Base-by-base conservation (phyloP, 2,329 filamentous ascomycete genomes). In the Clonostachys byssicola region DNA sequence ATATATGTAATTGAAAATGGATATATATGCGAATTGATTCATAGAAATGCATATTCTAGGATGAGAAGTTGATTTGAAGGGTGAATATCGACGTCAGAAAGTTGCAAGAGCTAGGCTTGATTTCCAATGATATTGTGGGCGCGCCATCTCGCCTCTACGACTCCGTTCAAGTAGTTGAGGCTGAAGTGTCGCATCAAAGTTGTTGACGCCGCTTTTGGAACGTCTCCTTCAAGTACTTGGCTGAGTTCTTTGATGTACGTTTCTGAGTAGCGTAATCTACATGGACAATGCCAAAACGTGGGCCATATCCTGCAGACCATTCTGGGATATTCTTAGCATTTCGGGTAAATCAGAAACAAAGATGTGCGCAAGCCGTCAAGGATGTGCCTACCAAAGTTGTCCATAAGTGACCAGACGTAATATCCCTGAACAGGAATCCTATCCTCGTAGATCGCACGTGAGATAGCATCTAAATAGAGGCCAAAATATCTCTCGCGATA, bases 331-430 rank as follows among this genome's bases (percentile, higher is more conserved):
- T 34, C 4, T 39, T 39, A 39, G 36, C 12, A 30, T 9, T 30
- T 30, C 23, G 23, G 3, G 23, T 12, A 39, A 10, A n/a, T 39
- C n/a, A 8, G 10, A n/a, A n/a, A 12, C 36, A 18, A 39, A n/a
- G 36, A 39, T 39, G 3, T 39, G 36, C 23, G 23, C 23, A 10
- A 10, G 23, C 8, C 4, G 23, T 30, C 23, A 5, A 9, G 30
- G n/a, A n/a, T 42, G 41, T 42, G 52, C 59, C 47, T 54, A 63
- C 62, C 89, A 59, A 92, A 92, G 72, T 92, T 92, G 68, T 95
- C 90, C 78, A 95, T 81, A 53, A 95, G 76, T 63, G 85, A 89
- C 89, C 90, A 95, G 14, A 86, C 89, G 73, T 92, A 81, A 67
- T 94, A 95, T 5, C 84, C 89, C 55, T 78, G 76, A 46, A 92